Evolutionary conservation across 202 grass and related monocot genomes (phyloP), one percentile per base, ranked within the genome.

Genomic region (Eragrostis tef): DNA sequence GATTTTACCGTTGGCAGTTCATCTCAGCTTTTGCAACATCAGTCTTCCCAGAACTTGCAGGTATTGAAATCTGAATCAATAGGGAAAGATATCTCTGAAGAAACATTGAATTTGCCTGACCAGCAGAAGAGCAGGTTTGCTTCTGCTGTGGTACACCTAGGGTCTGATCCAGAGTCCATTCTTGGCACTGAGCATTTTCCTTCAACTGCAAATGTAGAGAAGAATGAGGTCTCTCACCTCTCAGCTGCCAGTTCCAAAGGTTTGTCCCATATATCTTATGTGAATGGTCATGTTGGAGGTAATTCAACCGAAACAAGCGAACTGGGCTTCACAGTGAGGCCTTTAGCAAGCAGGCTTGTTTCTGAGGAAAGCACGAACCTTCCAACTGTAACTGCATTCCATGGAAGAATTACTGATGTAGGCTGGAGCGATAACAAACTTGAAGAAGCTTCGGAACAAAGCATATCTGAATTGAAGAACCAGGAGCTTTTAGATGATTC

Each of bases 351-450:
- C 68, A 83, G 39, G 62, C 64, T 86, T 74, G 54, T 89, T 81
- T 86, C 76, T 16, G 86, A 87, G 71, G 89, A 94, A 87, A 91
- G 75, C 85, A 87, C 58, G 87, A 91, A 77, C 27, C 43, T 79
- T 84, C 74, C 79, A 63, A 49, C 79, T 64, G 29, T 76, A 74
- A 73, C 45, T 39, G 53, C 57, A 84, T 74, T 36, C 19, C 74
- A 85, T 67, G 87, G 81, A 81, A 83, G 22, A 50, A 56, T 69
- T 74, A 78, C 52, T 70, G 89, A 83, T 50, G 27, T 67, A 70
- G 70, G 50, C 68, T 70, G 62, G 69, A 83, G 46, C 9, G 65
- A 83, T 74, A 53, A 72, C 69, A 76, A 82, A 80, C 71, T 59
- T 67, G 87, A 85, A 63, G 81, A 91, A 79, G 21, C 65, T 45